phyloP scores from a whole-genome alignment of 2,329 filamentous ascomycete genomes.

The Aspergillus brunneoviolaceus region DNA sequence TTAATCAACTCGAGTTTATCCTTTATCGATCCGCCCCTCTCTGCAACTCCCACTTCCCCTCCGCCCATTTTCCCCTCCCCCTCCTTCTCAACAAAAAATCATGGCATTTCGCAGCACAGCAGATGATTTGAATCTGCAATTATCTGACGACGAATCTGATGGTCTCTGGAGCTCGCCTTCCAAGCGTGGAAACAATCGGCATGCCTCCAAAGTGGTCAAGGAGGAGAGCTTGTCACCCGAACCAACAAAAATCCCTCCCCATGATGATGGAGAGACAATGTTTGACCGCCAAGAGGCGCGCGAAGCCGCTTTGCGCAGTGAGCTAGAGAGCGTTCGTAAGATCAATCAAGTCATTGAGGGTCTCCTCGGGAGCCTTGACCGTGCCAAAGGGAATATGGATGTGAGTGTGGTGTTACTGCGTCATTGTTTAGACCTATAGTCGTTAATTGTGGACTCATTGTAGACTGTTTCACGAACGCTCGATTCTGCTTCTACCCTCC shows the following conservation, averaged over 20 bases:
- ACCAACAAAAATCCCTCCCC: slow-evolving; percentile 34
- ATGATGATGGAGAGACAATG: slow-evolving; percentile 53
- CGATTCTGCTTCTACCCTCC: slow-evolving; percentile 78
- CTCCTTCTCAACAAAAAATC: neutral
- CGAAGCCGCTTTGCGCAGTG: slow-evolving; percentile 71
- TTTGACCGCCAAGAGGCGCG: slow-evolving; percentile 67
- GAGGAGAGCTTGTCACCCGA: slow-evolving; percentile 36
- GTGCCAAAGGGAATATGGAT: slow-evolving; percentile 52
- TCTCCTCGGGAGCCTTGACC: slow-evolving; percentile 46
- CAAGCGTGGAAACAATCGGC: slow-evolving; percentile 37
- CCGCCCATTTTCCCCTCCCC: neutral
- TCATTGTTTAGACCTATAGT: neutral
- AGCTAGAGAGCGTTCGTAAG: slow-evolving; percentile 77
- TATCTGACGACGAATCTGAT: slow-evolving; percentile 57
- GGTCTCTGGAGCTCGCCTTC: slow-evolving; percentile 60
- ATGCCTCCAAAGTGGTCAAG: slow-evolving; percentile 33
- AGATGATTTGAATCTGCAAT: slow-evolving; percentile 52
- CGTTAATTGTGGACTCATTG: neutral
- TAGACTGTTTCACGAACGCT: slow-evolving; percentile 85
- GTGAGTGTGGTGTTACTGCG: slow-evolving; percentile 29
- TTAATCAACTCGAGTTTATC: neutral
- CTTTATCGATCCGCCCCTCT: neutral
- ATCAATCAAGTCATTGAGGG: slow-evolving; percentile 84
- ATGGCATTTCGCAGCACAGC: slow-evolving; percentile 41
- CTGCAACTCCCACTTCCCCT: neutral